Evolutionary conservation across 768 basidiomycete genomes (phyloP).

Genomic region (Tulasnella sp.): DNA sequence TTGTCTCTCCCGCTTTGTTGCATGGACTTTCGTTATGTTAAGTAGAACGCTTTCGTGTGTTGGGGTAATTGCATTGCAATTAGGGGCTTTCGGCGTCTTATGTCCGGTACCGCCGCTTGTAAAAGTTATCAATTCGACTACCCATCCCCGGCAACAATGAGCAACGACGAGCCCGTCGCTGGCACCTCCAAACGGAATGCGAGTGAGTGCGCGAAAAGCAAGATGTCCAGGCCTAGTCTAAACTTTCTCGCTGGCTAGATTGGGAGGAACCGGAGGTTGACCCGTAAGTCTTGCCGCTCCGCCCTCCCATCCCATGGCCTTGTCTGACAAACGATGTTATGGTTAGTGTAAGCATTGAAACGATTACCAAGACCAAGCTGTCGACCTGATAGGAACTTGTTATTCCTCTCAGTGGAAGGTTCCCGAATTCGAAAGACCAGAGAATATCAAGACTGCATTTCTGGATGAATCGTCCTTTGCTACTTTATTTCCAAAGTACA

Average conservation of each 20-base stretch:
- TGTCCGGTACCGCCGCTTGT: slow-evolving; percentile 3
- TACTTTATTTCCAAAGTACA: slow-evolving; percentile 96
- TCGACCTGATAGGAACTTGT: too few relatives aligned
- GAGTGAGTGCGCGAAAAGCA: background rate
- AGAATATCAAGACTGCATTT: slow-evolving; percentile 76
- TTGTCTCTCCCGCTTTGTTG: background rate
- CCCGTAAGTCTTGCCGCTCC: background rate
- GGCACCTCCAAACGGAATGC: background rate
- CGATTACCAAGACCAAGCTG: background rate
- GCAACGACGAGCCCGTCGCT: background rate
- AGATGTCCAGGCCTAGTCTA: background rate
- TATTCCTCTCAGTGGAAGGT: slow-evolving; percentile 71
- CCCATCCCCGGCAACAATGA: background rate
- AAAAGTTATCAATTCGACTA: background rate
- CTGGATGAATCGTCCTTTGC: slow-evolving; percentile 97
- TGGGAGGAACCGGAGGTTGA: slow-evolving; percentile 5
- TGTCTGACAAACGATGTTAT: background rate
- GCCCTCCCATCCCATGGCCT: background rate
- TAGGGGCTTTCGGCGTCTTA: background rate
- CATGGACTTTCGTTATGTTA: slow-evolving; percentile 3
- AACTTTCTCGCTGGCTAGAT: background rate
- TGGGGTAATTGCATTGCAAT: background rate
- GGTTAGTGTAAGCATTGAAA: background rate
- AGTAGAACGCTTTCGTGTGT: background rate
- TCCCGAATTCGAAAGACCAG: slow-evolving; percentile 64